phyloP scores from a whole-genome alignment of 352 stramenopile species.

The Pythium dissimile region DNA sequence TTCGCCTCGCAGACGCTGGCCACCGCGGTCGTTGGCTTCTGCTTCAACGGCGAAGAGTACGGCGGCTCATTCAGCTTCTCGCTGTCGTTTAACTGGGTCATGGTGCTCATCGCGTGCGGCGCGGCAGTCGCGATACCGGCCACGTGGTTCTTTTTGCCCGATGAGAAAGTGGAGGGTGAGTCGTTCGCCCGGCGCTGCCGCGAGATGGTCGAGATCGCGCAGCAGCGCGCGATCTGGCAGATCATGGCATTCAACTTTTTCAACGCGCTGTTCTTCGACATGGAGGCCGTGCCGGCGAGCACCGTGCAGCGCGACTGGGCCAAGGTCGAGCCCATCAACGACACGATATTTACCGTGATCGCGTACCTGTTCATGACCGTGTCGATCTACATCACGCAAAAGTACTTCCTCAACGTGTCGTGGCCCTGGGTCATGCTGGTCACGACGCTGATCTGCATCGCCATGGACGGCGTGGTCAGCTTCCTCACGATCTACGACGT shows the following conservation, averaged over 20 bases:
- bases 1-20: conserved; percentile 4
- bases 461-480: conserved; percentile 14
- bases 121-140: conserved; percentile 7
- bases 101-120: conserved; percentile 9
- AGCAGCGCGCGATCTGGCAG: conserved; percentile 26
- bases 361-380: conserved; percentile 13
- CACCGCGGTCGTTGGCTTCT: conserved; percentile 12
- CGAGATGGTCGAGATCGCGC: conserved; percentile 10
- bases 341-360: conserved; percentile 16
- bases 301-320: conserved; percentile 23
- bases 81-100: conserved; percentile 21
- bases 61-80: conserved; percentile 18
- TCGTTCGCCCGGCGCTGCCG: background rate
- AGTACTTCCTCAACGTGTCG: conserved; percentile 14
- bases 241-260: conserved; percentile 10
- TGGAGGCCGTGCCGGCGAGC: conserved; percentile 11
- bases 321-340: conserved; percentile 21
- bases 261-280: conserved; percentile 19
- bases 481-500: conserved; percentile 22
- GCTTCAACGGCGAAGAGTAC: conserved; percentile 25
- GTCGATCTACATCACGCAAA: conserved; percentile 18
- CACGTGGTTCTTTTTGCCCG: conserved; percentile 13
- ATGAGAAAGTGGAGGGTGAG: background rate
- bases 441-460: conserved; percentile 14
- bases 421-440: conserved; percentile 17